Evolutionary conservation across 805 yeast genomes (phyloP).

Genomic region (Saccharomycopsis fibuligera): DNA sequence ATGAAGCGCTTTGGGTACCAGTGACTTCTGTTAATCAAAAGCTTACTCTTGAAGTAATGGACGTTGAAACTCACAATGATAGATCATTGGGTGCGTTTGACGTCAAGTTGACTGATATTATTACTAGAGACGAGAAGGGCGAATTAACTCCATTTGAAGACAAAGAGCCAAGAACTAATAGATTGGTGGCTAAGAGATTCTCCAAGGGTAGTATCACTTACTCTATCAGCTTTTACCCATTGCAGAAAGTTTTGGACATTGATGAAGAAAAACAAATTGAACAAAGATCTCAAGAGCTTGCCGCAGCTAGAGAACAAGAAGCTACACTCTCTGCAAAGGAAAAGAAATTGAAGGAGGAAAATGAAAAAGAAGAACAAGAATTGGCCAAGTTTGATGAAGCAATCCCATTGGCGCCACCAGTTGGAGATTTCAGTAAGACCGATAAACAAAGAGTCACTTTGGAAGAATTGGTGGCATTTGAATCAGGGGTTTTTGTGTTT

Average conservation of each 20-base stretch:
- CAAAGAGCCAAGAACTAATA: conserved; percentile 49
- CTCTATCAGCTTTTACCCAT: conserved; percentile 76
- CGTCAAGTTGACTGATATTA: conserved; percentile 57
- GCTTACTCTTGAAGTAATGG: conserved; percentile 86
- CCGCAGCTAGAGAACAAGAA: conserved; percentile 31
- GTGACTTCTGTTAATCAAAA: conserved; percentile 78
- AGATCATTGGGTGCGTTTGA: conserved; percentile 82
- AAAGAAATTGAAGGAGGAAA: conserved; percentile 27
- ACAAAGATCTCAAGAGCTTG: conserved; percentile 34
- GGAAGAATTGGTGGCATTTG: conserved; percentile 48
- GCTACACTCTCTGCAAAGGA: conserved; percentile 24
- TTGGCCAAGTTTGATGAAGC: conserved; percentile 32
- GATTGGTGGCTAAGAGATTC: conserved; percentile 68
- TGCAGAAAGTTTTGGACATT: conserved; percentile 69
- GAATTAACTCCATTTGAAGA: conserved; percentile 52
- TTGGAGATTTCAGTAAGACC: conserved; percentile 26
- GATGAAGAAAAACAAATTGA: conserved; percentile 61
- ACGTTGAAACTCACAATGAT: conserved; percentile 70
- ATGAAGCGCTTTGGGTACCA: conserved; percentile 76
- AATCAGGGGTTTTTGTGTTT: conserved; percentile 71
- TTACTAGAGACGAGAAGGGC: conserved; percentile 62
- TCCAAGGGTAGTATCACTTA: conserved; percentile 74
- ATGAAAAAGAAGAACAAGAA: conserved; percentile 26
- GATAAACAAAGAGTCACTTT: conserved; percentile 47
- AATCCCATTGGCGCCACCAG: conserved; percentile 25